These are phyloP conservation scores for Hypoxylon lenormandii DNA, from an alignment of 495 filamentous ascomycete species.

Conservation along the genomic window DNA sequence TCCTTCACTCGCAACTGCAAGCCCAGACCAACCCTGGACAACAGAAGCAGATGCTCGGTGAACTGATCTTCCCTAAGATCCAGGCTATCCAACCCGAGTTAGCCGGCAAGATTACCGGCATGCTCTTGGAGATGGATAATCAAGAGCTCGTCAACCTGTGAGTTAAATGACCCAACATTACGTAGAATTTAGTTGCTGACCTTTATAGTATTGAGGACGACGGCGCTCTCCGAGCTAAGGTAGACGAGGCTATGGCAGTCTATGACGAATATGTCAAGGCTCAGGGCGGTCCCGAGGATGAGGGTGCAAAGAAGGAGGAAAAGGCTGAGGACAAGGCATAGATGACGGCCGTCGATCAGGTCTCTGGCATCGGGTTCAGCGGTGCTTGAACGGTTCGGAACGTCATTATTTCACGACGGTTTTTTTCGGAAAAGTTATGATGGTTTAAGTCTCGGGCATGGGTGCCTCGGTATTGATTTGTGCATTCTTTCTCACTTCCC, in stretches of 20 bases:
- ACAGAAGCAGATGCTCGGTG: constrained; percentile 98
- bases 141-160: constrained; percentile 91
- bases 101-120: constrained; percentile 99
- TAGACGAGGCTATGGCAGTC: constrained; percentile 93
- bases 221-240: constrained; percentile 87
- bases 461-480: constrained; percentile 57
- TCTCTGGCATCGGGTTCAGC: constrained; percentile 38
- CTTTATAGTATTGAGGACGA: constrained; percentile 84
- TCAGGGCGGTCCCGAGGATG: constrained; percentile 63
- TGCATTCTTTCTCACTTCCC: constrained; percentile 44
- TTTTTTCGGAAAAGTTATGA: constrained; percentile 64
- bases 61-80: constrained; percentile 98
- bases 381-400: constrained; percentile 43
- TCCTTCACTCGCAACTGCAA: constrained; percentile 65
- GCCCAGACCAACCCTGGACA: constrained; percentile 68
- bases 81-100: constrained; percentile 89
- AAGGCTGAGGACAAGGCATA: constrained; percentile 71
- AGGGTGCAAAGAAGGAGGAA: constrained; percentile 64
- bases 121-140: constrained; percentile 99
- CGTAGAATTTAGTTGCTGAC: constrained; percentile 43
- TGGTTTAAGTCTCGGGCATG: constrained; percentile 49
- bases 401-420: constrained; percentile 53
- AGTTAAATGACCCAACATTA: constrained; percentile 60
- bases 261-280: constrained; percentile 99
- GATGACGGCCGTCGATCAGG: constrained; percentile 38